These are phyloP conservation scores for Solanum pinnatisectum DNA, from an alignment of 257 asterid species.

Conservation along the genomic window DNA sequence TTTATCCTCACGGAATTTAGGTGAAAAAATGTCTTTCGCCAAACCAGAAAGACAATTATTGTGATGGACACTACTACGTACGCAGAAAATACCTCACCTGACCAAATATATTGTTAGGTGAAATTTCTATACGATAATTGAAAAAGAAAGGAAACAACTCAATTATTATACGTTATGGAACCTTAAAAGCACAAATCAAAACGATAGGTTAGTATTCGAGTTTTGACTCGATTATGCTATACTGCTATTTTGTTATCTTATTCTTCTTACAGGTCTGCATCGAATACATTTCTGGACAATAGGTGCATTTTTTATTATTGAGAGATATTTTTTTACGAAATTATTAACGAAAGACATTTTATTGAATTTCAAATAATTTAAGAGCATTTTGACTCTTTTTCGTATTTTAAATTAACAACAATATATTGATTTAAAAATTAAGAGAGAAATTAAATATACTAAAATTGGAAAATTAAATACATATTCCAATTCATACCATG, in stretches of 20 bases:
- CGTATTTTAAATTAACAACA: no score
- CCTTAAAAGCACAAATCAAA: background rate
- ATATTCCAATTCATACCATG: background rate
- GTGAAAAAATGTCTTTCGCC: background rate
- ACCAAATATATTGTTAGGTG: background rate
- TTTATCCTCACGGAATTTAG: background rate
- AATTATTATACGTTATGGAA: background rate
- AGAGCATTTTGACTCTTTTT: no score
- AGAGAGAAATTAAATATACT: background rate
- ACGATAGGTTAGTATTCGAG: background rate
- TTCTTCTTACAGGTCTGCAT: background rate
- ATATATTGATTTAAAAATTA: background rate
- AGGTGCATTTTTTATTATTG: no score
- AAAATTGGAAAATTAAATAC: background rate
- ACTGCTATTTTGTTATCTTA: background rate
- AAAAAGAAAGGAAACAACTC: background rate
- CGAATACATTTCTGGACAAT: background rate
- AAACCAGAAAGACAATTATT: slow-evolving; percentile 9
- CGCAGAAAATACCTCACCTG: background rate
- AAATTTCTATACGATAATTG: background rate
- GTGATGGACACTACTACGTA: background rate
- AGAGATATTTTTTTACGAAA: no score
- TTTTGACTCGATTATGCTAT: background rate
- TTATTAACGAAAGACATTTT: no score
- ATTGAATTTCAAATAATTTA: no score